Base-by-base conservation (phyloP, 2,329 filamentous ascomycete genomes). In the Parascedosporium putredinis region DNA sequence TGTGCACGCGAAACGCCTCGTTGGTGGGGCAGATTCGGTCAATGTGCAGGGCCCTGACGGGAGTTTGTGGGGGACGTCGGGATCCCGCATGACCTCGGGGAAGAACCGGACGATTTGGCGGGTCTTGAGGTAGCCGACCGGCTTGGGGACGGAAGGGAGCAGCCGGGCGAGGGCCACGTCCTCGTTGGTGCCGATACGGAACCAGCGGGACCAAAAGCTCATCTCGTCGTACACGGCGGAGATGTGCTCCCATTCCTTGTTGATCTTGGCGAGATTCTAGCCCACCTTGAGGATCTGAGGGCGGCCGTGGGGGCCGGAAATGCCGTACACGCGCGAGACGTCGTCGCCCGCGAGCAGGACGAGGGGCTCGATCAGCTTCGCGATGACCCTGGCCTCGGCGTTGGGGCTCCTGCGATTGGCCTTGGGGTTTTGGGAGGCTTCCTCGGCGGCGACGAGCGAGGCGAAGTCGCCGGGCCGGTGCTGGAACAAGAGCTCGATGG, bases 271-370 rank as follows among this genome's bases (percentile, higher is more conserved):
- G 34, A 27, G 34, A 23, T 31, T 22, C 47, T 49, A 49, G 36
- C 47, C 38, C 34, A 49, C 34, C 33, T 49, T 49, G 24, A 49
- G 36, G 36, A 49, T 31, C 22, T 25, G 47, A 9, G 44, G 44
- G 12, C 23, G 23, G 24, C 5, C 6, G 9, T 23, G 12, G 8
- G 8, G 6, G 10, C 8, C 8, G 3, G 34, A 16, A 1, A 43
- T 20, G 7, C 14, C 14, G 36, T 49, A 49, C 22, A 43, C 24
- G 36, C 47, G 47, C 9, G 24, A 18, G 36, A 14, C 27, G 23
- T 5, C 14, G 16, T 18, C 36, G n/a, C 12, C 18, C 14, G 34
- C 10, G 47, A 49, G 8, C 18, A 40, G 27, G 18, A 6, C 10
- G 4, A 49, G 29, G 2, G 47, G 47, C 10, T 49, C 16, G 34